Base-by-base conservation (phyloP, 2,329 filamentous ascomycete genomes). In the Capronia epimyces region DNA sequence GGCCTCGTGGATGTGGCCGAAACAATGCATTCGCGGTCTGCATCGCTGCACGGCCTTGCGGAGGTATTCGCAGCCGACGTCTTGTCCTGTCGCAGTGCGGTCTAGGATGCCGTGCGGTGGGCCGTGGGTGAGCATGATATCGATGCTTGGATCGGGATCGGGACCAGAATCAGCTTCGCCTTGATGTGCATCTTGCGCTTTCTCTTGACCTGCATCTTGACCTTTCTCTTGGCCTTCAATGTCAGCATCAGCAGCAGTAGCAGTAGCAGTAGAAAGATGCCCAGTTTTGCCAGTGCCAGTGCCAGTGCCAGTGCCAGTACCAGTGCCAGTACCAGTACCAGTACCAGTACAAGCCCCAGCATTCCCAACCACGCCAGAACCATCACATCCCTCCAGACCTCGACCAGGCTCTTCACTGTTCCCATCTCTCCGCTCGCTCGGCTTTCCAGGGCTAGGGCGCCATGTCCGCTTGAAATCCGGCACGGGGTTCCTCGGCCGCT, bases 61-160 rank as follows among this genome's bases (percentile, higher is more conserved):
- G 1, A 84, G 66, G 59, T 76, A 72, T 41, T 72, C 66, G 63
- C 81, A 83, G 0, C 82, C 82, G 1, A 77, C 78, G 16, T 66
- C 60, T 20, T 67, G 61, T 2, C 62, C 62, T 1, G 58, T 21
- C 0, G 31, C 53, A 1, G 66, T 68, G n/a, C 57, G 50, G 57
- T 84, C 81, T 2, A 81, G 65, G 2, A 77, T 63, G 0, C 68
- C 69, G 18, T 66, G 62, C 0, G 81, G 79, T 2, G 81, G 81
- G 1, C 80, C 80, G 60, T 84, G 81, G 0, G 81, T 83, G 60
- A 83, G 71, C 56, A 82, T 68, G 6, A 84, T 69, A 61, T 83
- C 80, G 18, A 80, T 63, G 1, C 55, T 59, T 36, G 60, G 72
- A 24, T 71, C 67, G 8, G 27, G 13, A 29, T 29, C 13, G 27